phyloP scores from a whole-genome alignment of 257 asterid genomes.

The Cordia subcordata region DNA sequence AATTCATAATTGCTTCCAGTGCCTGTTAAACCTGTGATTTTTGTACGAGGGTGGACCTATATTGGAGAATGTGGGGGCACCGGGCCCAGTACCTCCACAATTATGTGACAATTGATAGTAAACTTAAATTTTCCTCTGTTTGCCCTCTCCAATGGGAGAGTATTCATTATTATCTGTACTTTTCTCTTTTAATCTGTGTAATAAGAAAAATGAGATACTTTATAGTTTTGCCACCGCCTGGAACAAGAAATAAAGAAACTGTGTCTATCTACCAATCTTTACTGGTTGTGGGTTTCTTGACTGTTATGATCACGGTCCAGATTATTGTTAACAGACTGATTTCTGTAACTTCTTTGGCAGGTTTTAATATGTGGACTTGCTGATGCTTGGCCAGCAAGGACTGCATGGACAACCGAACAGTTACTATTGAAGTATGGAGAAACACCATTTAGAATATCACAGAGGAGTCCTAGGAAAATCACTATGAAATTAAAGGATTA shows the following conservation, averaged over 20 bases:
- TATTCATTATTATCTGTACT: neutral
- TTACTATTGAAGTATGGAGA: conserved; percentile 62
- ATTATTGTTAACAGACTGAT: neutral
- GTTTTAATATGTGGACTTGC: conserved; percentile 77
- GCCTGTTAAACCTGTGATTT: too few relatives aligned
- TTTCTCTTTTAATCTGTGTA: neutral
- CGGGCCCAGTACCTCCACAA: too few relatives aligned
- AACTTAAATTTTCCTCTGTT: too few relatives aligned
- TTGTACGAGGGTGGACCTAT: too few relatives aligned
- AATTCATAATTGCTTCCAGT: too few relatives aligned
- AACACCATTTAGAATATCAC: conserved; percentile 68
- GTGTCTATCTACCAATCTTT: neutral
- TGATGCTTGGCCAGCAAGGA: conserved; percentile 86
- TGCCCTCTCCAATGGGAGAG: too few relatives aligned
- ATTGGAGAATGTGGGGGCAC: too few relatives aligned
- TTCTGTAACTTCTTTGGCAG: conserved; percentile 25
- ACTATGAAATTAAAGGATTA: conserved; percentile 81
- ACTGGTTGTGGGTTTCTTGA: neutral
- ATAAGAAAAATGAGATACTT: too few relatives aligned
- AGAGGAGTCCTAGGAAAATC: conserved; percentile 69
- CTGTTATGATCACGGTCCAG: neutral
- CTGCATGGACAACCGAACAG: conserved; percentile 73
- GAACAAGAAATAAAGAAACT: neutral
- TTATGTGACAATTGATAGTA: too few relatives aligned
- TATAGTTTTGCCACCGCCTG: too few relatives aligned